Evolutionary conservation across 805 yeast species (phyloP), one percentile per base, ranked within the genome.

Genomic region (Wickerhamiella musiphila): DNA sequence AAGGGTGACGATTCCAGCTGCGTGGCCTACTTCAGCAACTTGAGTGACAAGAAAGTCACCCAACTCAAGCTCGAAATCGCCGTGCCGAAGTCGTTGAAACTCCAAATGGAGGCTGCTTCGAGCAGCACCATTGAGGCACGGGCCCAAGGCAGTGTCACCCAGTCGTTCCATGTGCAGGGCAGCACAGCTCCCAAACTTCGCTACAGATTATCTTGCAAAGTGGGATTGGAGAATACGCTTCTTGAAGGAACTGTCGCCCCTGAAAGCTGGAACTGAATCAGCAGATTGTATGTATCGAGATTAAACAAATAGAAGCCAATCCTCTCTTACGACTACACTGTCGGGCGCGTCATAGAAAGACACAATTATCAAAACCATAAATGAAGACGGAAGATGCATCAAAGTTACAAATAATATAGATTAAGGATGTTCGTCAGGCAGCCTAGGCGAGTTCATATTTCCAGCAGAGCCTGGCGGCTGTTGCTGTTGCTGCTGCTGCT

Each of bases 201-300:
- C 52, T 81, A 84, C 86, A 78, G 74, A 51, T 63, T 67, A 16
- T 66, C 66, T 35, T 79, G 68, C 49, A 43, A 46, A 8, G 48
- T 63, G 7, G 67, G 65, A 33, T 68, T 71, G 7, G n/a, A 48
- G 51, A 15, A 50, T 53, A 6, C 53, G 53, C 14, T 18, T 35
- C 26, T 24, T 4, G 26, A 24, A n/a, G 26, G 26, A 16, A n/a
- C n/a, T n/a, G n/a, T n/a, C n/a, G n/a, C n/a, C n/a, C n/a, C n/a
- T n/a, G n/a, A n/a, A n/a, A n/a, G n/a, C n/a, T n/a, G n/a, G n/a
- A n/a, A n/a, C n/a, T n/a, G n/a, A n/a, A n/a, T n/a, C n/a, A n/a
- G n/a, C n/a, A n/a, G n/a, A n/a, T n/a, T n/a, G n/a, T n/a, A n/a
- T n/a, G n/a, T n/a, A n/a, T n/a, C n/a, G n/a, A n/a, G n/a, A n/a